Percentiles rank a stretch among this genome's conserved stretches.
phyloP scores from a whole-genome alignment of 495 filamentous ascomycete genomes.

The Penicillium fimorum region DNA sequence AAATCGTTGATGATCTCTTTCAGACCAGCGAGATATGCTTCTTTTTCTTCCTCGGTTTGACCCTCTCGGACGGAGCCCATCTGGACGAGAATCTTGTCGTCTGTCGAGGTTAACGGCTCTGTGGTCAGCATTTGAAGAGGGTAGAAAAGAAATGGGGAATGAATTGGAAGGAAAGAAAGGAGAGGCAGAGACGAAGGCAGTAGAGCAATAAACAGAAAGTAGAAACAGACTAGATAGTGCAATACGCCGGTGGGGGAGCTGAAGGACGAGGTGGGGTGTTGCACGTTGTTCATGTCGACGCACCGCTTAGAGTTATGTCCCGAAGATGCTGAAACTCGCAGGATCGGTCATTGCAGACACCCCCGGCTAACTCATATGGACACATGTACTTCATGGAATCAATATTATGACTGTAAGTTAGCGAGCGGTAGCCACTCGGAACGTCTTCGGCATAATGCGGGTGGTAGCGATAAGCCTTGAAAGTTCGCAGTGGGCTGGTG shows the following conservation, averaged over 20 bases:
- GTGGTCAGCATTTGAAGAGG: constrained; percentile 60
- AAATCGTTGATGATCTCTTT: constrained; percentile 73
- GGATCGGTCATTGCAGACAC: constrained; percentile 70
- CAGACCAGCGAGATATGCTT: constrained; percentile 71
- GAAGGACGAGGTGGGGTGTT: constrained; percentile 19
- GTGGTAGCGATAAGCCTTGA: constrained; percentile 88
- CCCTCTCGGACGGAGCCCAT: constrained; percentile 73
- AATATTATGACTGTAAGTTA: constrained; percentile 90
- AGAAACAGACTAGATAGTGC: constrained; percentile 14
- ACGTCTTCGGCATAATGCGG: constrained; percentile 67
- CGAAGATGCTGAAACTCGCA: constrained; percentile 79
- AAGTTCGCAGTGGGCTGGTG: constrained; percentile 74
- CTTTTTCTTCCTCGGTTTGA: constrained; percentile 65
- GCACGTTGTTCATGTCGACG: constrained; percentile 53
- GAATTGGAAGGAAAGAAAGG: constrained; percentile 12
- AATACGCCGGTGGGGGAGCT: constrained; percentile 13
- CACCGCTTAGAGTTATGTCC: constrained; percentile 75
- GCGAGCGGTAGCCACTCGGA: constrained; percentile 74
- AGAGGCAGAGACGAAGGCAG: constrained; percentile 6
- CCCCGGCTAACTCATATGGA: constrained; percentile 66
- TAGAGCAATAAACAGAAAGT: constrained; percentile 12
- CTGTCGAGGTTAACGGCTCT: constrained; percentile 57
- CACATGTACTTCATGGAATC: constrained; percentile 71
- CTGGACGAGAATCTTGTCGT: constrained; percentile 82
- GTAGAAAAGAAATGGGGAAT: constrained; percentile 22